Base-by-base conservation (phyloP, 768 basidiomycete species). In the Gautieria morchelliformis region DNA sequence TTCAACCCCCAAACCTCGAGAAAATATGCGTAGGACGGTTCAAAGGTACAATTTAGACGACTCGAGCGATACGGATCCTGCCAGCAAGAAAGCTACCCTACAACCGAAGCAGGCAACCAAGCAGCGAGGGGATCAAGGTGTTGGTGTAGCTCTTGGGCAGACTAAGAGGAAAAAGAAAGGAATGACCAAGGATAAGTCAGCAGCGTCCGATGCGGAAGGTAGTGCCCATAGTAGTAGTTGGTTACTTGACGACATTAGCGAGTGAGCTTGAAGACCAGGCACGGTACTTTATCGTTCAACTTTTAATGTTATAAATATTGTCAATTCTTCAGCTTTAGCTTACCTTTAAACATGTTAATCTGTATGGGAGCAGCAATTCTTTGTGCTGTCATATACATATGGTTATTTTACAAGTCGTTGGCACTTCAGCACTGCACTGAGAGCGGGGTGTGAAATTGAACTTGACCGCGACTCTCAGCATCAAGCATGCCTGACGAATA, bases 401-500 rank as follows among this genome's bases (percentile, higher is more conserved):
- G 5, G 2, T 37, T 37, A 10, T 37, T 37, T 2, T 37, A 5
- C 10, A 37, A 10, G 35, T 37, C 35, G 9, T 10, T 37, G 14
- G 35, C 4, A 11, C 33, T 35, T 35, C n/a, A n/a, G n/a, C n/a
- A n/a, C n/a, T n/a, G n/a, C n/a, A n/a, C n/a, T n/a, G 24, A 35
- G 19, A 27, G 45, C 48, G 48, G 48, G 32, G 48, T 49, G 32
- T 49, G 27, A 44, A 53, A 37, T 53, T 53, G 42, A n/a, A 12
- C 14, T 44, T 41, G n/a, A 41, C 42, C 35, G 9, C 30, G 15
- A 27, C 45, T 47, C n/a, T 40, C 45, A 50, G 30, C 19, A 57
- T 19, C 32, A 37, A 37, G 22, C 24, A 57, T 57, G 56, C 56
- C 56, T 32, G 56, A 57, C n/a, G 56, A 57, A 19, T 57, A 48